These are phyloP conservation scores for Urtica urens DNA, from an alignment of 306 rosid species.

Conservation along the genomic window DNA sequence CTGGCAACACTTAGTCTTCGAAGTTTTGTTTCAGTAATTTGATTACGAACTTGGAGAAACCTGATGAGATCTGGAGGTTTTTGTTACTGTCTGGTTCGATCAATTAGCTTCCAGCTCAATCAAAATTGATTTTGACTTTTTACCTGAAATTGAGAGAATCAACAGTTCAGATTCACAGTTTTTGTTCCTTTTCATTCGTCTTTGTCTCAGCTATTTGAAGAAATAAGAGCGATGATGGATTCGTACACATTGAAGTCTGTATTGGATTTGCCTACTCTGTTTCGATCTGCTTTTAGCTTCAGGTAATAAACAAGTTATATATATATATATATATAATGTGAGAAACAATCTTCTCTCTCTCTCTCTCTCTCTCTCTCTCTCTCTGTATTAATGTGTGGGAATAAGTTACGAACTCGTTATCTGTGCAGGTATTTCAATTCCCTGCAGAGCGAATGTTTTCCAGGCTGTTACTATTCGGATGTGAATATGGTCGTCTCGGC, in stretches of 20 bases:
- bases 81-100: neutral
- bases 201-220: conserved; percentile 18
- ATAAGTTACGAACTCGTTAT: no score
- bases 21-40: neutral
- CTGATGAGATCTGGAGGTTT: neutral
- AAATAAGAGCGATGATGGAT: conserved; percentile 38
- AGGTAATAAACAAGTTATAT: no score
- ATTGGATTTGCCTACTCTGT: conserved; percentile 60
- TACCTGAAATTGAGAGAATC: neutral
- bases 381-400: no score
- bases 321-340: no score
- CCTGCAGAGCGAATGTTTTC: conserved; percentile 94
- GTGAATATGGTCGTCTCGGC: conserved; percentile 88
- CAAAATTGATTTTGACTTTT: neutral
- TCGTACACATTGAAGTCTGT: conserved; percentile 68
- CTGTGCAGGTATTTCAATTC: conserved; percentile 79
- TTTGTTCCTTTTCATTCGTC: neutral
- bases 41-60: neutral
- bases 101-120: neutral
- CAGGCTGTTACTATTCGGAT: conserved; percentile 79
- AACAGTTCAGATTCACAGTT: neutral
- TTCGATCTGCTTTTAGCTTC: conserved; percentile 69
- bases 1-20: neutral
- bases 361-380: no score
- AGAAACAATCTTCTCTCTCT: no score